Evolutionary conservation across 768 basidiomycete genomes (phyloP), one percentile per base, ranked within the genome.

Genomic region (Daedaleopsis nitida): DNA sequence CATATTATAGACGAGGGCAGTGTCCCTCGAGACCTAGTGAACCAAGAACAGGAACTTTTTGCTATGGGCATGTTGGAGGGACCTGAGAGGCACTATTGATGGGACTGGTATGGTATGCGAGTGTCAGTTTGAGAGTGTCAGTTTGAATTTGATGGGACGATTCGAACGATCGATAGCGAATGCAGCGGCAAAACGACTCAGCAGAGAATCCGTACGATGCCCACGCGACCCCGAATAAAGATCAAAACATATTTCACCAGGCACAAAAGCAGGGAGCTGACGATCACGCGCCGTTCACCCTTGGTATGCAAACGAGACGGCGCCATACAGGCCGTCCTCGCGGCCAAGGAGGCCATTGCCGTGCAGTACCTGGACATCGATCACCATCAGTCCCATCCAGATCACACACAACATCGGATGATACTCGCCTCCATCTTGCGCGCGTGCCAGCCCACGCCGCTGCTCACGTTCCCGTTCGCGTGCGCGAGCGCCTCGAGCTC

Each of bases 241-340:
- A 42, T 12, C 39, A 3, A 10, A 11, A 17, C n/a, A 42, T 17
- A 42, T 32, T 32, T 32, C 27, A 32, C 27, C 27, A 32, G 27
- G 27, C 27, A 42, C 13, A 42, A 11, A 42, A 42, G 11, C 39
- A 42, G 39, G 39, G 17, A n/a, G 39, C 3, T 5, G 39, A 42
- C 39, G 39, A 42, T 42, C 39, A 42, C 39, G 39, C 39, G 13
- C 8, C 17, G n/a, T 35, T 81, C 72, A 97, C 34, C 94, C 93
- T 67, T 94, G 93, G 74, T 95, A 96, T 10, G 95, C 95, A 73
- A 96, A 98, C 1, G 94, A 92, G 17, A 94, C 92, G 13, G 93
- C 94, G 19, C 95, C 94, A 62, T 96, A 97, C 56, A 99, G 74
- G 3, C 96, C 96, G 64, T 96, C 93, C 73, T 96, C 94, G 27